Conservation (phyloP, 306 rosid species). For the Argentina anserina region DNA sequence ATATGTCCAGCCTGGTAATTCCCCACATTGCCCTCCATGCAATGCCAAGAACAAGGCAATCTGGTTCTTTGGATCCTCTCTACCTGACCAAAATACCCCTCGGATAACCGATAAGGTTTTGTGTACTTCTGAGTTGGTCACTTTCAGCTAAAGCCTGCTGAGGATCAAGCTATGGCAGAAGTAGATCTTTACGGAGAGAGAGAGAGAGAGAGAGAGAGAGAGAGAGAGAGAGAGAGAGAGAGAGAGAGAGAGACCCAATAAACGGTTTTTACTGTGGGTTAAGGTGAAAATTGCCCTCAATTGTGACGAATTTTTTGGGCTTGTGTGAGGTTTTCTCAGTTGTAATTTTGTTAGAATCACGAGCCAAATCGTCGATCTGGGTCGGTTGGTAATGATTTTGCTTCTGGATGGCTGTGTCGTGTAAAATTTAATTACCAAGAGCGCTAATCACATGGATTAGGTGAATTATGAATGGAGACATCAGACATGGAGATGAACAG, state of each 20-base stretch:
- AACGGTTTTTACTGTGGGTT: not conserved
- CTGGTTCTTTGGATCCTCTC: not conserved
- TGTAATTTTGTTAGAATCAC: not conserved
- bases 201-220: too few relatives aligned
- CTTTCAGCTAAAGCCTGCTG: not conserved
- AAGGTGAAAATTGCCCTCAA: not conserved
- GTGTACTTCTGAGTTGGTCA: not conserved
- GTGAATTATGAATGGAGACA: too few relatives aligned
- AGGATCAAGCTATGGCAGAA: not conserved
- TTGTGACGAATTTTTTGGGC: not conserved
- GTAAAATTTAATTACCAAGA: not conserved
- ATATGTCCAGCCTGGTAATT: not conserved
- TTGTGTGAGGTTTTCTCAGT: not conserved
- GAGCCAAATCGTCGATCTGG: not conserved
- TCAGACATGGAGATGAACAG: not conserved
- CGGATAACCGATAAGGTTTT: not conserved
- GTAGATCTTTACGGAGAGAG: not conserved
- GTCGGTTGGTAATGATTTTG: not conserved
- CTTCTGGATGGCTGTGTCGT: not conserved
- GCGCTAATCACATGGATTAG: not conserved
- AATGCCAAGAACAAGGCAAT: not conserved
- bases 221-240: too few relatives aligned
- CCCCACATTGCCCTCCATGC: not conserved
- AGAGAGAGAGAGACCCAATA: not conserved
- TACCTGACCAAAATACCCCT: not conserved